These are phyloP conservation scores for Thymus quinquecostatus DNA, from an alignment of 257 asterid species.

Conservation along the genomic window DNA sequence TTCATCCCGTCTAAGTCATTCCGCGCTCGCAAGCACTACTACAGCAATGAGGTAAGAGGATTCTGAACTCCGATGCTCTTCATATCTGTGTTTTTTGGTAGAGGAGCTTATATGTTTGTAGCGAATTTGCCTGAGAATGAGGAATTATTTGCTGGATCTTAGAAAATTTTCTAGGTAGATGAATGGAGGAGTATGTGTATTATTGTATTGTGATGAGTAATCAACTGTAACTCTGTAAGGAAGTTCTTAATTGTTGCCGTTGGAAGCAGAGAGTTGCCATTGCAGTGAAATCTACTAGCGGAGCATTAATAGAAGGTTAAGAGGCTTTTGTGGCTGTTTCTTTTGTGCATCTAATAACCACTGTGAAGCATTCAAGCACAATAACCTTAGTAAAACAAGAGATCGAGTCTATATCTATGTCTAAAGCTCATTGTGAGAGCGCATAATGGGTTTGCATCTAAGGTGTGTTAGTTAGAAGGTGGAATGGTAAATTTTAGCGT, in stretches of 20 bases:
- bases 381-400: background rate
- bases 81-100: slow-evolving; percentile 23
- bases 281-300: slow-evolving; percentile 1
- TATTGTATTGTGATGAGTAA: background rate
- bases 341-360: slow-evolving; percentile 7
- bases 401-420: background rate
- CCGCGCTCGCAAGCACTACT: slow-evolving; percentile 82
- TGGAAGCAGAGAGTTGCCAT: background rate
- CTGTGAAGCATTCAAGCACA: slow-evolving; percentile 16
- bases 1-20: slow-evolving; percentile 91
- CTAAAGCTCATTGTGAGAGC: background rate
- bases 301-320: slow-evolving; percentile 13
- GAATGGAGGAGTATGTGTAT: background rate
- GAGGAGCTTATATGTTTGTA: slow-evolving; percentile 2
- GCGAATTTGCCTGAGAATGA: slow-evolving; percentile 21
- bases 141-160: background rate
- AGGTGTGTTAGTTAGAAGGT: background rate
- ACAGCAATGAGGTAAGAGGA: slow-evolving; percentile 75
- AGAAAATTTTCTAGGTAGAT: background rate
- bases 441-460: background rate
- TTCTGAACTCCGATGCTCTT: background rate
- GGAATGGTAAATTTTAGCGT: background rate
- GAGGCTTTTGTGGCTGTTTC: background rate
- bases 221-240: background rate
- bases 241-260: background rate